Conservation (phyloP, 2,329 filamentous ascomycete species). For the Trichoderma polysporum region DNA sequence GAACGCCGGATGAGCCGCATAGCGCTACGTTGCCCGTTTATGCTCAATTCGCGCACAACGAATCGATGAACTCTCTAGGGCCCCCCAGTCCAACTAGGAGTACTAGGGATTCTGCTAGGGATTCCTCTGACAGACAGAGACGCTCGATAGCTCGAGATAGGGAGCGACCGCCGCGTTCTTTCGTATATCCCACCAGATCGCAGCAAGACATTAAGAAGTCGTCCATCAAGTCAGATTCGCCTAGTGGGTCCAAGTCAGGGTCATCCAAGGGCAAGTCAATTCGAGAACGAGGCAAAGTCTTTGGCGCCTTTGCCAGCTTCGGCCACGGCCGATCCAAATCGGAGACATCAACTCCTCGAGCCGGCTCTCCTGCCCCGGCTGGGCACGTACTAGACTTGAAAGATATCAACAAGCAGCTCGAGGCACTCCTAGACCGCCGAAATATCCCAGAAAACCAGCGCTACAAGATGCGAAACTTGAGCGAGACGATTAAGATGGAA, state of each 20-base stretch:
- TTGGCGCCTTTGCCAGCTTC: slow-evolving; percentile 40
- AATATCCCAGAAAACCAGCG: slow-evolving; percentile 94
- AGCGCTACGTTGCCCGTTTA: slow-evolving; percentile 68
- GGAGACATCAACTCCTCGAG: slow-evolving; percentile 8
- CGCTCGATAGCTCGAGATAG: slow-evolving; percentile 41
- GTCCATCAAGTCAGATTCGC: slow-evolving; percentile 31
- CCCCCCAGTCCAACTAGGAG: slow-evolving; percentile 19
- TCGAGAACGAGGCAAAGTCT: slow-evolving; percentile 40
- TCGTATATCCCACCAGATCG: slow-evolving; percentile 38
- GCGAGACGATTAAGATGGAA: slow-evolving; percentile 88
- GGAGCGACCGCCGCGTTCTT: slow-evolving; percentile 53
- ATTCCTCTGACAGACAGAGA: slow-evolving; percentile 6
- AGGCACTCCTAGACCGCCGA: slow-evolving; percentile 72
- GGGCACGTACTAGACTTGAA: slow-evolving; percentile 55
- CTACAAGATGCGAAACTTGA: slow-evolving; percentile 90
- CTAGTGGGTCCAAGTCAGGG: slow-evolving; percentile 35
- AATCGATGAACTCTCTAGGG: slow-evolving; percentile 23
- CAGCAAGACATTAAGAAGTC: slow-evolving; percentile 25
- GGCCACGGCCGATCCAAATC: slow-evolving; percentile 42
- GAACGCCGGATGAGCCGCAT: slow-evolving; percentile 50
- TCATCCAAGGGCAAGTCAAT: slow-evolving; percentile 20
- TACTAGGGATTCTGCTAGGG: slow-evolving; percentile 5
- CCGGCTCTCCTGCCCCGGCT: slow-evolving; percentile 29
- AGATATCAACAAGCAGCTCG: slow-evolving; percentile 57
- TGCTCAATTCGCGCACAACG: slow-evolving; percentile 62